Conservation (phyloP, 2,329 filamentous ascomycete species). For the Arthrobotrys pseudoclavata region DNA sequence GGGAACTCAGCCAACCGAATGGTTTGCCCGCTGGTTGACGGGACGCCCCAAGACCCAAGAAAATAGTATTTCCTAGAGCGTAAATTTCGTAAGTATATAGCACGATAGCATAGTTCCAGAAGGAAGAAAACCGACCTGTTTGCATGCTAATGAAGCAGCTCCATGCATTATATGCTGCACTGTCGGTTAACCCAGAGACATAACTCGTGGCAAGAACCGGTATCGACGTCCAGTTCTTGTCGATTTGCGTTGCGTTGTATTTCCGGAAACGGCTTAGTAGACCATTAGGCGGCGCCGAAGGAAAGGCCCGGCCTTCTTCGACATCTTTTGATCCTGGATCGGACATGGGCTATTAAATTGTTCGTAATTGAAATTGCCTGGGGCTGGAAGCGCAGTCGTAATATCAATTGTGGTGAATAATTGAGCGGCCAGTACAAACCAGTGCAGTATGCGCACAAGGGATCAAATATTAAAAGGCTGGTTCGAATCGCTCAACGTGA, state of each 20-base stretch:
- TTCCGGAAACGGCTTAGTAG: slow-evolving; percentile 34
- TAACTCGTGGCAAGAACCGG: slow-evolving; percentile 67
- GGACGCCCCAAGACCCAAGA: slow-evolving; percentile 73
- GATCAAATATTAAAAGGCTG: no score
- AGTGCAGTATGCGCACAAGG: no score
- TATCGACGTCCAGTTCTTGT: slow-evolving; percentile 43
- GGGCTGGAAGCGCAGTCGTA: not conserved
- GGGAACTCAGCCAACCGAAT: slow-evolving; percentile 71
- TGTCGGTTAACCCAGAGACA: slow-evolving; percentile 68
- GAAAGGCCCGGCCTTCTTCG: slow-evolving; percentile 18
- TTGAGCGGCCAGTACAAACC: no score
- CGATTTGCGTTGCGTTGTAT: slow-evolving; percentile 47
- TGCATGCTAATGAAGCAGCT: slow-evolving; percentile 71
- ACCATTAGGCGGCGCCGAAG: not conserved
- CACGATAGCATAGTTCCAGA: not conserved
- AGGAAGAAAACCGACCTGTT: slow-evolving; percentile 66
- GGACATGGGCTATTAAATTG: not conserved
- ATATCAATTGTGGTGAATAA: not conserved
- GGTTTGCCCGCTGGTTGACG: slow-evolving; percentile 70
- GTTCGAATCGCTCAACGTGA: no score
- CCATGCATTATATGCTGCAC: slow-evolving; percentile 69
- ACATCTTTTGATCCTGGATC: slow-evolving; percentile 15
- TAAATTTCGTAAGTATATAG: not conserved
- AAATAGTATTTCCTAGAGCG: slow-evolving; percentile 71
- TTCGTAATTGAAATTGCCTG: not conserved